Conservation (phyloP, 345 rosid species). For the Populus euphratica region DNA sequence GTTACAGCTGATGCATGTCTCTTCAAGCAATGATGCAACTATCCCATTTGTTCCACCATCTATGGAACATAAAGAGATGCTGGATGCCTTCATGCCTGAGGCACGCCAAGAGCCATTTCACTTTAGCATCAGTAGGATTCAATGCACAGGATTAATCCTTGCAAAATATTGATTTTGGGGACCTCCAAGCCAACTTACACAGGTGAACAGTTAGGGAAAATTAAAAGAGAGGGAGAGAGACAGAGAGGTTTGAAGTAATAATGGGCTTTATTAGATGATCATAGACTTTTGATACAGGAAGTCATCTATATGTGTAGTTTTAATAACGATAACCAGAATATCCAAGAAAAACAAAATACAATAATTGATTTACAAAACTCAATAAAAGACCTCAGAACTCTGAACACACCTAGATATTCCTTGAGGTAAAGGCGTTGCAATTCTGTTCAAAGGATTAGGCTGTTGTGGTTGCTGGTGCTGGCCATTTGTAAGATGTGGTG, state of each 20-base stretch:
- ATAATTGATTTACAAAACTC: slow-evolving; percentile 50
- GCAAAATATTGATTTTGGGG: slow-evolving; percentile 3
- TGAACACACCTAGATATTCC: slow-evolving; percentile 99
- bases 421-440: slow-evolving; percentile 78
- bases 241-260: slow-evolving; percentile 9
- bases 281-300: slow-evolving; percentile 10
- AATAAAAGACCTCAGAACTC: slow-evolving; percentile 75
- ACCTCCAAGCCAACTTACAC: not conserved
- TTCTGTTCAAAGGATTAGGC: slow-evolving; percentile 61
- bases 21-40: slow-evolving; percentile 8
- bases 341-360: slow-evolving; percentile 34
- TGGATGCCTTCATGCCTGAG: slow-evolving; percentile 4
- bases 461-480: slow-evolving; percentile 10
- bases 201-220: not conserved
- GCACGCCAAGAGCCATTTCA: slow-evolving; percentile 5
- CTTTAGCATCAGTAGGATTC: slow-evolving; percentile 10
- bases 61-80: not conserved
- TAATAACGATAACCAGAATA: slow-evolving; percentile 29
- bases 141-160: not conserved
- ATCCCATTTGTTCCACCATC: not conserved
- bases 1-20: not conserved
- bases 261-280: slow-evolving; percentile 10
- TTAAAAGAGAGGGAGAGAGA: not conserved
- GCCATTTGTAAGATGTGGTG: slow-evolving; percentile 52
- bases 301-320: slow-evolving; percentile 5